Percentiles rank a stretch among this genome's conserved stretches.
phyloP scores from a whole-genome alignment of 2,329 filamentous ascomycete genomes.

The Paecilomyces sp. region DNA sequence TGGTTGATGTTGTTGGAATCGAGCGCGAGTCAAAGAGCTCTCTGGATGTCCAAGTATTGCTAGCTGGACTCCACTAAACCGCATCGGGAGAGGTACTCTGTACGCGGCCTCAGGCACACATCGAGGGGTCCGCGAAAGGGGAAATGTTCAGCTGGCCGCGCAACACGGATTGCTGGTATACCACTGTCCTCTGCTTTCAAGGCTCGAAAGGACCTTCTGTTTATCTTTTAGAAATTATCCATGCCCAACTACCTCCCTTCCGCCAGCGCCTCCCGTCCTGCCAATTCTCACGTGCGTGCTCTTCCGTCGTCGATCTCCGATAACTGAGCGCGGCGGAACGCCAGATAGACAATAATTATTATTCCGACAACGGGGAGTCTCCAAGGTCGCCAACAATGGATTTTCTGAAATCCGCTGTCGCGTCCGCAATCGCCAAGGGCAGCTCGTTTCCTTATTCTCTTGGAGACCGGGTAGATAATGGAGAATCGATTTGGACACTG shows the following conservation, averaged over 20 bases:
- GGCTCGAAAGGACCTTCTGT: background rate
- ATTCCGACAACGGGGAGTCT: background rate
- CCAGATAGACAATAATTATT: background rate
- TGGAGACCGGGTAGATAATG: conserved; percentile 84
- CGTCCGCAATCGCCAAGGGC: conserved; percentile 91
- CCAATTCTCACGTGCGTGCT: background rate
- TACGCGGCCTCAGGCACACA: conserved; percentile 1
- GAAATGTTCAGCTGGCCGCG: background rate
- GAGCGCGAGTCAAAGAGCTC: background rate
- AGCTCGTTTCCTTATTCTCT: conserved; percentile 89
- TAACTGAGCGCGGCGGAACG: background rate
- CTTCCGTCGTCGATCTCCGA: background rate
- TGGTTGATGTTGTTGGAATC: background rate
- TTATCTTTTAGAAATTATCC: background rate
- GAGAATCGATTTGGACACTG: conserved; percentile 93
- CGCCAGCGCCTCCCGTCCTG: background rate
- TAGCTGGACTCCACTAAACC: conserved; percentile 11
- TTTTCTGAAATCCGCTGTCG: conserved; percentile 95
- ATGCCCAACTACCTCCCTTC: background rate
- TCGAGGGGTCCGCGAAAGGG: background rate
- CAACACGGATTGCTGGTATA: background rate
- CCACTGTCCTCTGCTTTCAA: background rate
- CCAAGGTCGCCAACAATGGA: conserved; percentile 57
- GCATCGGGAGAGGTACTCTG: conserved; percentile 10
- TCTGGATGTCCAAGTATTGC: background rate